Conservation (phyloP, 495 filamentous ascomycete genomes). For the Chaetomium tenue region DNA sequence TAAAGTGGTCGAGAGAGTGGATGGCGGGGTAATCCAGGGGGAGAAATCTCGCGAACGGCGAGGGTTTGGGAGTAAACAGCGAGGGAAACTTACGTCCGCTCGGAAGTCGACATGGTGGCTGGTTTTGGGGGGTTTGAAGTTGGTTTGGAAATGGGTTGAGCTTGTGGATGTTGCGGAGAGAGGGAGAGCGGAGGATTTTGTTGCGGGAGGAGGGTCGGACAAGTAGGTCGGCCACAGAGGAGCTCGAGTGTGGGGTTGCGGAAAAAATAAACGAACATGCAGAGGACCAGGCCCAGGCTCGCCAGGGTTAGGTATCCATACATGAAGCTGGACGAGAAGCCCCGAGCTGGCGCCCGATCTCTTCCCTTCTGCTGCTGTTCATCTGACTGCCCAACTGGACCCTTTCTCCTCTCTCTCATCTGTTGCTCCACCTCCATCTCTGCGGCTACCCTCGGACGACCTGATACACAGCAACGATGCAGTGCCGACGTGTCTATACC, state of each 20-base stretch:
- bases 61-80: conserved; percentile 13
- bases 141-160: conserved; percentile 36
- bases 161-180: conserved; percentile 41
- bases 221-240: conserved; percentile 22
- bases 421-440: not conserved
- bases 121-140: conserved; percentile 36
- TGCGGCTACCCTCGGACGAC: not conserved
- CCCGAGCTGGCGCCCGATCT: not conserved
- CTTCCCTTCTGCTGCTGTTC: not conserved
- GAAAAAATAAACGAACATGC: conserved; percentile 26
- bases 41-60: conserved; percentile 16
- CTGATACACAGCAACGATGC: not conserved
- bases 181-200: conserved; percentile 22
- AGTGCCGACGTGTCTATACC: not conserved
- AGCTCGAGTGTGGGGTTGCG: conserved; percentile 23
- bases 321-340: not conserved
- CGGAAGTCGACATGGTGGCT: conserved; percentile 71
- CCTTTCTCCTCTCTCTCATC: not conserved
- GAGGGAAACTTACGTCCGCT: conserved; percentile 80
- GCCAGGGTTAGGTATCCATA: conserved; percentile 23
- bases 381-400: not conserved
- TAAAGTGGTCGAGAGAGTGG: conserved; percentile 16
- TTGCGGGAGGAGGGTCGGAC: conserved; percentile 29
- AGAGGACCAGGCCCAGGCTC: conserved; percentile 24
- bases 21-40: conserved; percentile 37